Conservation (phyloP, 1,284 basidiomycete genomes). For the Meira miltonrushii region DNA sequence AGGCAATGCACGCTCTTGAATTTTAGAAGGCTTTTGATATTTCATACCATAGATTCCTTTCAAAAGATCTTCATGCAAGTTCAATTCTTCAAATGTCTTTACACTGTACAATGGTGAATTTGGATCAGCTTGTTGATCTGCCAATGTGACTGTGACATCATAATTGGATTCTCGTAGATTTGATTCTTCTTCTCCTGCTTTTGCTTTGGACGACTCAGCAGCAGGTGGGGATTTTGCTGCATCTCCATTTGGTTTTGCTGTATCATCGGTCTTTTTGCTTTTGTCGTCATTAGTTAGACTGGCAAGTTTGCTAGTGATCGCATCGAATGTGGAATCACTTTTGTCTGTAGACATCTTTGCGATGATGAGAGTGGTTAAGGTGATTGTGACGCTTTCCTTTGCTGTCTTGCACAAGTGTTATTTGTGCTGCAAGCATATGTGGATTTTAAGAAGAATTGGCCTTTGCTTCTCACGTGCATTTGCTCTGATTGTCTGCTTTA, state of each 20-base stretch:
- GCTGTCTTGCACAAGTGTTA: too few species aligned
- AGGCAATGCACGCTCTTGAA: constrained; percentile 94
- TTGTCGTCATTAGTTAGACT: background rate
- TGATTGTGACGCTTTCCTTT: too few species aligned
- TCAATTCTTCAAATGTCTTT: constrained; percentile 76
- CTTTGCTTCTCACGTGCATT: too few species aligned
- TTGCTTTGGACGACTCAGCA: background rate
- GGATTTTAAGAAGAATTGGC: too few species aligned
- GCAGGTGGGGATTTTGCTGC: background rate
- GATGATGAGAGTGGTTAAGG: too few species aligned
- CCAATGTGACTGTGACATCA: constrained; percentile 76
- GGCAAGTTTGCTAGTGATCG: background rate
- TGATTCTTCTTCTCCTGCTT: background rate
- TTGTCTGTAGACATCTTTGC: background rate
- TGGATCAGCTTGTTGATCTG: constrained; percentile 92
- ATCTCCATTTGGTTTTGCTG: background rate
- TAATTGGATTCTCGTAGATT: constrained; percentile 9
- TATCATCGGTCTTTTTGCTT: background rate
- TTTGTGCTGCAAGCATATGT: too few species aligned
- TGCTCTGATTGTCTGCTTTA: too few species aligned
- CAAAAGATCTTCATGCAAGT: constrained; percentile 65
- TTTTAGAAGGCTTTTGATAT: constrained; percentile 96
- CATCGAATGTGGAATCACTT: background rate
- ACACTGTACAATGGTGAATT: constrained; percentile 90
- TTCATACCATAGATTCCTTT: constrained; percentile 96